Percentiles rank a stretch among this genome's conserved stretches.
These are phyloP conservation scores for Solanum clarkiae DNA, from an alignment of 257 asterid genomes.

Conservation along the genomic window DNA sequence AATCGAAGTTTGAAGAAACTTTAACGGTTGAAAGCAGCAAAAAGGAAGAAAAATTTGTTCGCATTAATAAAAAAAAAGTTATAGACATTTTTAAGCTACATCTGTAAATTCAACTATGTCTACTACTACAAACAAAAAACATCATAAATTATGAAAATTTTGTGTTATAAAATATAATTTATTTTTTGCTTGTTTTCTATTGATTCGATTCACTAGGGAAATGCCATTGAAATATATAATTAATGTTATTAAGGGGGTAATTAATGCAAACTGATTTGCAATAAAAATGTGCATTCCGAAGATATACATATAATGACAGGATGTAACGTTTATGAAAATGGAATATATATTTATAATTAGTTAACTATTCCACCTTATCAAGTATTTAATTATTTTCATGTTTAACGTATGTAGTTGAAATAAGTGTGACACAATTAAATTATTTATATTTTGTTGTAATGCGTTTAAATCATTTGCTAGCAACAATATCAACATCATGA, in stretches of 20 bases:
- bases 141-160: no score
- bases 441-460: neutral
- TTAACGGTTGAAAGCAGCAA: no score
- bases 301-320: neutral
- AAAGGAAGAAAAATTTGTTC: no score
- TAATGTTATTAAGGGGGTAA: neutral
- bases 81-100: no score
- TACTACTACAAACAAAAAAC: no score
- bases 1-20: no score
- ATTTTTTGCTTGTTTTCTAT: no score
- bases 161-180: no score
- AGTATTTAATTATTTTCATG: neutral
- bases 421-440: neutral
- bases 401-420: neutral
- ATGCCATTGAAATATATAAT: no score
- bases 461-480: neutral
- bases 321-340: neutral
- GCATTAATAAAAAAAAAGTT: no score
- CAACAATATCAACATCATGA: slow-evolving; percentile 7
- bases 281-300: neutral
- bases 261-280: neutral
- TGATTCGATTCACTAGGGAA: no score
- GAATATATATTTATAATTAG: neutral
- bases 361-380: neutral
- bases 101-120: no score